Base-by-base conservation (phyloP, 2,329 filamentous ascomycete genomes). In the Botrytis squamosa region DNA sequence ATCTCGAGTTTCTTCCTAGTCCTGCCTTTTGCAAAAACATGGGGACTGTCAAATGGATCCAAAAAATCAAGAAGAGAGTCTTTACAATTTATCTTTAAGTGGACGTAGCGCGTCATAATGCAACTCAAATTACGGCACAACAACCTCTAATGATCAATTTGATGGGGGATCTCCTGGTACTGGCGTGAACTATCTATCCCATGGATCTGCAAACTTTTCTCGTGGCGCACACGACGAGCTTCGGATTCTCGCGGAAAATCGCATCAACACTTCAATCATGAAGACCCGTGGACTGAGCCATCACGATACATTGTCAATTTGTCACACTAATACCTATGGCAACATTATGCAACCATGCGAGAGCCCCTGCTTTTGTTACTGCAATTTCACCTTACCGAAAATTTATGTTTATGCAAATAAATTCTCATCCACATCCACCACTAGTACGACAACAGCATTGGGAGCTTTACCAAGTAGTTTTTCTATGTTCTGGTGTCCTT, bases 401-500 rank as follows among this genome's bases (percentile, higher is more conserved):
- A 12, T 25, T 16, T 29, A 29, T 14, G 6, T 16, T 29, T 4
- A 29, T 18, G 52, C n/a, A 29, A 57, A 29, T 29, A 16, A 29
- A 57, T 57, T 29, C 14, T 57, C n/a, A 33, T 29, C 14, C n/a
- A 18, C 16, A n/a, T 18, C 14, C 6, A 4, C 3, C 14, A 33
- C 52, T 29, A 57, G 52, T 57, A 57, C n/a, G 1, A 1, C 14
- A 18, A 33, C 12, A 57, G 12, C 52, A 1, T 29, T 29, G 3
- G 7, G 3, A 29, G n/a, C 52, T 57, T 9, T 14, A 9, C 18
- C 52, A 29, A 9, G 52, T 18, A 29, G n/a, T 55, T 1, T 18
- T 57, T 2, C 2, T 18, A 57, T 57, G 1, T 0, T 57, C 3
- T 3, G 1, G 3, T 7, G 9, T 29, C 14, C n/a, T 57, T 57